Evolutionary conservation across 2,329 filamentous ascomycete genomes (phyloP).

Genomic region (Geosmithia morbida): DNA sequence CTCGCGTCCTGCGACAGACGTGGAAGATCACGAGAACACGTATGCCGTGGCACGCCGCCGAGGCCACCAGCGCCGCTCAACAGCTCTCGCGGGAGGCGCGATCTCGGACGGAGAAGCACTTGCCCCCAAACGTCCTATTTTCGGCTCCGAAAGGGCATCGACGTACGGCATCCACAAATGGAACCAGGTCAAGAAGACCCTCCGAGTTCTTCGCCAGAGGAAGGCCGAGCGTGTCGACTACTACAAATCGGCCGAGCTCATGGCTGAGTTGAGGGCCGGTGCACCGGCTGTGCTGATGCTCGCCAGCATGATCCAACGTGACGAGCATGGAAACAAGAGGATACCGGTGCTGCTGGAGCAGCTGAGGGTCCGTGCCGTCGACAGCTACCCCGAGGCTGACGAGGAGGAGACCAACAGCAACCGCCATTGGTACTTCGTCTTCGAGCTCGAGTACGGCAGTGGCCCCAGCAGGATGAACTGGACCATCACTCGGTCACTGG

Average conservation of each 20-base stretch:
- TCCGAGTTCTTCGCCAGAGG: conserved; percentile 65
- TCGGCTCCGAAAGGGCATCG: conserved; percentile 52
- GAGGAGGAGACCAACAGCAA: conserved; percentile 29
- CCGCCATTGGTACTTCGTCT: conserved; percentile 74
- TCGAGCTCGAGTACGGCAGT: conserved; percentile 91
- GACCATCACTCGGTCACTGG: conserved; percentile 75
- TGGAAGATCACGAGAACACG: conserved; percentile 35
- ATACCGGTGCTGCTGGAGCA: conserved; percentile 94
- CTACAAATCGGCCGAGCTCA: conserved; percentile 87
- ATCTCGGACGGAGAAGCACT: conserved; percentile 48
- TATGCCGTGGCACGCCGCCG: conserved; percentile 33
- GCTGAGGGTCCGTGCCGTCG: conserved; percentile 73
- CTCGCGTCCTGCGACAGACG: conserved; percentile 30
- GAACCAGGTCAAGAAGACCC: conserved; percentile 81
- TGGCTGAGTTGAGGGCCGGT: conserved; percentile 86
- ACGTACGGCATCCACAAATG: conserved; percentile 73
- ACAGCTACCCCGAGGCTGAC: conserved; percentile 57
- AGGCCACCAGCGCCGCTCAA: conserved; percentile 51
- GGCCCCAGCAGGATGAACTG: conserved; percentile 94
- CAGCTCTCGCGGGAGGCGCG: conserved; percentile 50
- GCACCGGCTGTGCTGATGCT: conserved; percentile 88
- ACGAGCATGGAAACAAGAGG: conserved; percentile 88
- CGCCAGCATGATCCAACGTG: conserved; percentile 93
- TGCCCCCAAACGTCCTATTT: conserved; percentile 39
- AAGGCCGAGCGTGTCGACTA: conserved; percentile 80